Percentiles rank a stretch among this genome's conserved stretches.
Conservation (phyloP, 352 stramenopile species). For the Globisporangium cederbergense region DNA sequence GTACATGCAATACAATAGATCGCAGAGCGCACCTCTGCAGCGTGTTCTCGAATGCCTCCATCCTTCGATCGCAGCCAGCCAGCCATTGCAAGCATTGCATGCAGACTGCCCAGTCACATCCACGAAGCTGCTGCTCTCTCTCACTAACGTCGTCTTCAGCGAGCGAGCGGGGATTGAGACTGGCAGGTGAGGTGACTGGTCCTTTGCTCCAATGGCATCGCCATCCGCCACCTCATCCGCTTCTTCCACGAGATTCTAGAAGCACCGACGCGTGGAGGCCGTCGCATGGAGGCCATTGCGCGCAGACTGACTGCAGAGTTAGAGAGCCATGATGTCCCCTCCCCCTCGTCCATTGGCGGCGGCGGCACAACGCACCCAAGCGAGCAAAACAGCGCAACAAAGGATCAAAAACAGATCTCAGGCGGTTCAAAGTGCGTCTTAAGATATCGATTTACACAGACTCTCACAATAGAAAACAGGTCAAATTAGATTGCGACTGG, state of each 20-base stretch:
- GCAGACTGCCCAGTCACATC: too few relatives aligned
- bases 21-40: too few relatives aligned
- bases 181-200: neutral
- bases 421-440: neutral
- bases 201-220: neutral
- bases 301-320: too few relatives aligned
- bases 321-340: neutral
- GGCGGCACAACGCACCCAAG: neutral
- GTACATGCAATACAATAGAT: too few relatives aligned
- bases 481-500: neutral
- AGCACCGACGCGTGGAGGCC: neutral
- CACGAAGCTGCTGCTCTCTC: too few relatives aligned
- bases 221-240: neutral
- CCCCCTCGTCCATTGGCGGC: neutral
- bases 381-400: neutral
- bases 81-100: too few relatives aligned
- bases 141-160: neutral
- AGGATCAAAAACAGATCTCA: neutral
- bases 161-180: neutral
- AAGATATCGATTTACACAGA: neutral
- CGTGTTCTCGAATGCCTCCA: too few relatives aligned
- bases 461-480: neutral
- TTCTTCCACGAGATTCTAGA: slow-evolving; percentile 1
- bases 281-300: too few relatives aligned
- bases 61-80: too few relatives aligned